Percentiles rank a stretch among this genome's conserved stretches.
Conservation (phyloP, 1,284 basidiomycete species). For the Microbotryum intermedium region DNA sequence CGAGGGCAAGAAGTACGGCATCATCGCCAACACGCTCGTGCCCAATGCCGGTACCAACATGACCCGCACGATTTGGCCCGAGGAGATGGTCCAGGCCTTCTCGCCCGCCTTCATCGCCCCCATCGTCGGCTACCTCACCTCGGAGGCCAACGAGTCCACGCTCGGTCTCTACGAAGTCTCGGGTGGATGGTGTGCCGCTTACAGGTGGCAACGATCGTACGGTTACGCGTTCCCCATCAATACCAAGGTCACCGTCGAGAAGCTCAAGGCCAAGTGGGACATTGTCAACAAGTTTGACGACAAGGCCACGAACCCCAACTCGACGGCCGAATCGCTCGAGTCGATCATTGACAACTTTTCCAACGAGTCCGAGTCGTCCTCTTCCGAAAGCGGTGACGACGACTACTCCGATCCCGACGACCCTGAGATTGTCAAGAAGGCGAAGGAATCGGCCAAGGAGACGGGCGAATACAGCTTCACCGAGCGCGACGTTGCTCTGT, state of each 20-base stretch:
- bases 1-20: slow-evolving; percentile 86
- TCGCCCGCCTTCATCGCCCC: slow-evolving; percentile 92
- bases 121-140: slow-evolving; percentile 81
- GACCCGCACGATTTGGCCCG: slow-evolving; percentile 77
- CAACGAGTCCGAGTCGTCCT: slow-evolving; percentile 17
- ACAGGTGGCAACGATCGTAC: slow-evolving; percentile 85
- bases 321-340: slow-evolving; percentile 61
- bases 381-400: slow-evolving; percentile 36
- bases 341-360: slow-evolving; percentile 40
- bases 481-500: slow-evolving; percentile 87
- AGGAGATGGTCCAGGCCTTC: slow-evolving; percentile 90
- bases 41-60: slow-evolving; percentile 45
- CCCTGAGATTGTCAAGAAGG: slow-evolving; percentile 68
- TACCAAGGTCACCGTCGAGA: slow-evolving; percentile 64
- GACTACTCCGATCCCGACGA: slow-evolving; percentile 72
- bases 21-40: slow-evolving; percentile 58
- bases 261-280: slow-evolving; percentile 67
- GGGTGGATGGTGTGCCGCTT: slow-evolving; percentile 86
- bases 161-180: slow-evolving; percentile 78
- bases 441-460: slow-evolving; percentile 58
- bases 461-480: slow-evolving; percentile 63
- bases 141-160: slow-evolving; percentile 67
- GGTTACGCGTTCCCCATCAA: slow-evolving; percentile 66
- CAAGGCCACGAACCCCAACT: slow-evolving; percentile 61
- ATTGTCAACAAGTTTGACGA: slow-evolving; percentile 71